These are phyloP conservation scores for Cyclotella atomus DNA, from an alignment of 108 stramenopile species.

Conservation along the genomic window DNA sequence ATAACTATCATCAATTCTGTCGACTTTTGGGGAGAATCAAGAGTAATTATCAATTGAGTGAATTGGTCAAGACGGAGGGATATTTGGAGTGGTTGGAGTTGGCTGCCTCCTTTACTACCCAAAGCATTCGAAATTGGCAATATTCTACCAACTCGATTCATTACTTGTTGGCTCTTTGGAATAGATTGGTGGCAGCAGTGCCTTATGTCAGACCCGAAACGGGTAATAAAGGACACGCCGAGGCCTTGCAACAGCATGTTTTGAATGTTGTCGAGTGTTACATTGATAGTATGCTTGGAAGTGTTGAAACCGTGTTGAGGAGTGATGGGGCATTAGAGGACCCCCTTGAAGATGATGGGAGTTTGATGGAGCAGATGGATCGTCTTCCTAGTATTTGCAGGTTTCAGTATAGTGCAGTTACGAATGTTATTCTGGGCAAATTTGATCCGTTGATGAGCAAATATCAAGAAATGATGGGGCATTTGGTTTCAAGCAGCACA, in stretches of 20 bases:
- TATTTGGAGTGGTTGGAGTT: conserved; percentile 96
- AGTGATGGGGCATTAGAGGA: conserved; percentile 91
- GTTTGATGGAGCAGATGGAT: conserved; percentile 95
- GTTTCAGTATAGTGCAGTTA: conserved; percentile 89
- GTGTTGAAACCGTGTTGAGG: conserved; percentile 85
- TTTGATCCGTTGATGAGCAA: conserved; percentile 89
- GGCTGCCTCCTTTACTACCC: conserved; percentile 90
- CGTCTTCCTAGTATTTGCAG: conserved; percentile 93
- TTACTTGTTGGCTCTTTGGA: conserved; percentile 97
- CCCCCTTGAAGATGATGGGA: conserved; percentile 95
- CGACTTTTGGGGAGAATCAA: conserved; percentile 95
- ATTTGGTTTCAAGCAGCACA: conserved; percentile 62
- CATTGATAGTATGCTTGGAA: conserved; percentile 94
- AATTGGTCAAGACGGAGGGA: conserved; percentile 92
- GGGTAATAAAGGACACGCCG: conserved; percentile 87
- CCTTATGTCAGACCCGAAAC: conserved; percentile 95
- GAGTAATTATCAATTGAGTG: conserved; percentile 96
- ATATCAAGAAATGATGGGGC: conserved; percentile 81
- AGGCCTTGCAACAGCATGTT: conserved; percentile 90
- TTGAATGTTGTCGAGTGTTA: conserved; percentile 90
- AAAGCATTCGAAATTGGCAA: conserved; percentile 95
- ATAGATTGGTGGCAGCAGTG: conserved; percentile 95
- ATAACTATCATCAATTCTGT: conserved; percentile 99
- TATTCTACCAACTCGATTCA: conserved; percentile 96
- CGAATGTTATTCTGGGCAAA: conserved; percentile 79